Evolutionary conservation across 805 yeast genomes (phyloP).

Genomic region (Grigorovia jiainica): DNA sequence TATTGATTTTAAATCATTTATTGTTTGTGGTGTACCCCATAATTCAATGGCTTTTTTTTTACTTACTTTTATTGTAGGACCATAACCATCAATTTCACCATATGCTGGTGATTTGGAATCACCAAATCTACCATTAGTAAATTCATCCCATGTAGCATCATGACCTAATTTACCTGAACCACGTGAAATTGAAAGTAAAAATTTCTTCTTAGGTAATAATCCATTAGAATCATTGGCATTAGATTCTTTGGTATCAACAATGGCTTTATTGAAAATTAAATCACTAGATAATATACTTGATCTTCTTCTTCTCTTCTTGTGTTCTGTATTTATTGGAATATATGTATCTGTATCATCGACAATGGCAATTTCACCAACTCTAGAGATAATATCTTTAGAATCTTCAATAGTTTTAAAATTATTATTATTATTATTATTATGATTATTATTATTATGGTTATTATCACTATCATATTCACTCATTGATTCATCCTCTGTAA

Average conservation of each 20-base stretch:
- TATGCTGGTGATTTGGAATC: slow-evolving; percentile 93
- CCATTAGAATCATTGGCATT: slow-evolving; percentile 16
- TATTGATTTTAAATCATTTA: slow-evolving; percentile 51
- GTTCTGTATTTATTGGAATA: slow-evolving; percentile 5
- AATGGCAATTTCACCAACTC: slow-evolving; percentile 26
- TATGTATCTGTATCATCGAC: slow-evolving; percentile 15
- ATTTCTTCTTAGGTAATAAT: slow-evolving; percentile 37
- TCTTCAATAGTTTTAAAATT: slow-evolving; percentile 5
- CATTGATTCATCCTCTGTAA: slow-evolving; percentile 32
- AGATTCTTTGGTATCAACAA: slow-evolving; percentile 13
- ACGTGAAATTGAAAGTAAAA: slow-evolving; percentile 65
- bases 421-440: background rate
- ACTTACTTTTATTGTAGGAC: slow-evolving; percentile 76
- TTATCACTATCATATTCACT: slow-evolving; percentile 3
- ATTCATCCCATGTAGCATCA: slow-evolving; percentile 96
- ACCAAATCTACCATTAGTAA: slow-evolving; percentile 92
- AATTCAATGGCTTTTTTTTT: slow-evolving; percentile 54
- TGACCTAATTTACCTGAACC: slow-evolving; percentile 80
- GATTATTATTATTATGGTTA: background rate
- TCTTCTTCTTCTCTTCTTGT: slow-evolving; percentile 25
- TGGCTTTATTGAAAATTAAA: slow-evolving; percentile 33
- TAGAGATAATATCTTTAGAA: slow-evolving; percentile 22
- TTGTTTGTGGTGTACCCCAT: slow-evolving; percentile 71
- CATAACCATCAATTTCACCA: slow-evolving; percentile 97
- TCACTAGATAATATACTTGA: slow-evolving; percentile 22